Conservation (phyloP, 352 stramenopile genomes). For the Globisporangium nagaii region DNA sequence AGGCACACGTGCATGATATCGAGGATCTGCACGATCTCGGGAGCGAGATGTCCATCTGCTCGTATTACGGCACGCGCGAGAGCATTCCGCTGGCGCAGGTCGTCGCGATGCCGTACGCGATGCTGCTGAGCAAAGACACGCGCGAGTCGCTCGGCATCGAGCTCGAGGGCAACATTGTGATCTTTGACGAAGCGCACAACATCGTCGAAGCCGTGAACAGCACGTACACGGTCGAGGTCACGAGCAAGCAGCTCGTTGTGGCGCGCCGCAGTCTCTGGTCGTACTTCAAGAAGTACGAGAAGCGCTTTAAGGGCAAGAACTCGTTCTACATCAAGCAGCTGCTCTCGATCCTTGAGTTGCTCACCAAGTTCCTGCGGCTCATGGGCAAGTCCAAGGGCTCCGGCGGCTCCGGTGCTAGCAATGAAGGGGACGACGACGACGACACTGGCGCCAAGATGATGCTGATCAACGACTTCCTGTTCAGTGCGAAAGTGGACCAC, state of each 20-base stretch:
- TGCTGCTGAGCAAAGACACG: conserved; percentile 89
- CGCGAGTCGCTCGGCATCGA: conserved; percentile 87
- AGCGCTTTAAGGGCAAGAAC: conserved; percentile 82
- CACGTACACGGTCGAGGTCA: conserved; percentile 80
- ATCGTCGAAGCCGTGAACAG: conserved; percentile 95
- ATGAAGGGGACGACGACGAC: conserved; percentile 17
- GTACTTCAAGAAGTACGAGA: conserved; percentile 87
- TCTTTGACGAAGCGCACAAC: conserved; percentile 99
- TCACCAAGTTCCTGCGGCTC: conserved; percentile 75
- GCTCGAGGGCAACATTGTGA: conserved; percentile 88
- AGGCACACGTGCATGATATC: conserved; percentile 91
- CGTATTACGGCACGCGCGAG: conserved; percentile 95
- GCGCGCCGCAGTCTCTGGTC: conserved; percentile 71
- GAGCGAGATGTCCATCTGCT: conserved; percentile 89
- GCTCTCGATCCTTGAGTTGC: conserved; percentile 61
- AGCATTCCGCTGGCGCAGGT: conserved; percentile 89
- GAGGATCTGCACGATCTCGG: conserved; percentile 94
- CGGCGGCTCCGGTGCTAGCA: background rate
- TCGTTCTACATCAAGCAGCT: conserved; percentile 89
- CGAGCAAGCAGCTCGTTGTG: conserved; percentile 70
- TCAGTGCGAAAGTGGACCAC: conserved; percentile 71
- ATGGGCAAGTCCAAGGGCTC: conserved; percentile 26
- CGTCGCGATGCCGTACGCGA: conserved; percentile 90
- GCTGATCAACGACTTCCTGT: conserved; percentile 84
- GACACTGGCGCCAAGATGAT: conserved; percentile 53